Conservation (phyloP, 116 monocot species). For the Iris pallida region DNA sequence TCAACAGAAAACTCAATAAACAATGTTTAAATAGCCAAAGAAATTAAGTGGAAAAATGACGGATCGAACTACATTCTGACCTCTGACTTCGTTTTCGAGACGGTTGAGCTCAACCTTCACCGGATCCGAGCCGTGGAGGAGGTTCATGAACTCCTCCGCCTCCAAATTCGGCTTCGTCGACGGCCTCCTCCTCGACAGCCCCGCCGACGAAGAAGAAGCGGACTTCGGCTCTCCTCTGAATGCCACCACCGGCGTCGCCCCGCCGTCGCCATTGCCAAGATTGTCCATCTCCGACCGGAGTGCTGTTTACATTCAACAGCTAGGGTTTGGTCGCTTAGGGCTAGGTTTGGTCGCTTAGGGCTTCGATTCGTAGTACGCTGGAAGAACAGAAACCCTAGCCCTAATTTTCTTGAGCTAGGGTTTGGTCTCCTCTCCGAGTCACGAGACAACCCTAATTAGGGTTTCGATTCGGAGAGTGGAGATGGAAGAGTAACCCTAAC, state of each 20-base stretch:
- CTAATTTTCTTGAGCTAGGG: too few species aligned
- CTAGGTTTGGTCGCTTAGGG: neutral
- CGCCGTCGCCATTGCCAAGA: slow-evolving; percentile 19
- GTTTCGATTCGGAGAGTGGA: too few species aligned
- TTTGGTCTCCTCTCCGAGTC: too few species aligned
- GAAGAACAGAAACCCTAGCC: too few species aligned
- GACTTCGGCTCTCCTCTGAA: slow-evolving; percentile 1
- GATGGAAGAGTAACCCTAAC: too few species aligned
- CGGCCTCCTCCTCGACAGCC: slow-evolving; percentile 7
- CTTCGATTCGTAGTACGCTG: too few species aligned
- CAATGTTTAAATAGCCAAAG: neutral
- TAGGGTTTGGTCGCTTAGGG: neutral
- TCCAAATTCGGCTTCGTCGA: slow-evolving; percentile 43
- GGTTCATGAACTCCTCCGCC: slow-evolving; percentile 68
- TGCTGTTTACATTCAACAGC: neutral
- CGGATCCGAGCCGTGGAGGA: slow-evolving; percentile 92
- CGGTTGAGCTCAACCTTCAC: slow-evolving; percentile 78
- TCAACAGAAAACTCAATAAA: neutral
- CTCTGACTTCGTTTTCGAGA: slow-evolving; percentile 87
- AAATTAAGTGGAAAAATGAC: neutral
- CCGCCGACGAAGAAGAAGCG: neutral
- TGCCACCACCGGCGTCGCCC: slow-evolving; percentile 24
- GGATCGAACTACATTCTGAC: slow-evolving; percentile 40
- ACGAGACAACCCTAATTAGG: too few species aligned
- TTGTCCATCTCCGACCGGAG: slow-evolving; percentile 2